phyloP scores from a whole-genome alignment of 805 yeast species.

The Cyberlindnera mississippiensis region DNA sequence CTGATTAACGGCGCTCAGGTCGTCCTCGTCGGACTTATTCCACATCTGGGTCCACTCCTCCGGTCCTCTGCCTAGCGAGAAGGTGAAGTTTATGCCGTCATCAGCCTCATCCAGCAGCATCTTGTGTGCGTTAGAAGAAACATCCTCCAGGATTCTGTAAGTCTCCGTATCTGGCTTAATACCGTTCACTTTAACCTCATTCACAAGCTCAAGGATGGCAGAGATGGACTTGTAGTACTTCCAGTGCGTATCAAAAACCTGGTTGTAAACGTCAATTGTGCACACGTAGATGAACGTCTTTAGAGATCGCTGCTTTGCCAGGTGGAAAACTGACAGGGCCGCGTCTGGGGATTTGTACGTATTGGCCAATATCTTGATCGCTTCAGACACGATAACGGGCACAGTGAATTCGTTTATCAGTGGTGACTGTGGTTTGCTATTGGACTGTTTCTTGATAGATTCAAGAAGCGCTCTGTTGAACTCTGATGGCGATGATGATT shows the following conservation, averaged over 20 bases:
- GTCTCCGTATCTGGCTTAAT: constrained; percentile 35
- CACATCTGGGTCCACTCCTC: constrained; percentile 17
- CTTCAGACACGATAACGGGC: constrained; percentile 10
- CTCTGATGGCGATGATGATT: neutral
- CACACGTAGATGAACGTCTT: constrained; percentile 36
- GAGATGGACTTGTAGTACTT: constrained; percentile 34
- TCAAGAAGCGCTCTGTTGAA: constrained; percentile 3
- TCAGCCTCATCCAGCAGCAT: constrained; percentile 9
- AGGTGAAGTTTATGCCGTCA: constrained; percentile 2
- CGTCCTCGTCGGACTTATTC: constrained; percentile 19
- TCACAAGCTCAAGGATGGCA: constrained; percentile 31
- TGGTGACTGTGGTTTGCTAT: constrained; percentile 7
- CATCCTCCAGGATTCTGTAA: constrained; percentile 11
- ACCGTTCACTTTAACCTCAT: constrained; percentile 40
- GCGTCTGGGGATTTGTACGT: constrained; percentile 14
- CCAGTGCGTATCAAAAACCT: constrained; percentile 36
- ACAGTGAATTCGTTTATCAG: constrained; percentile 17
- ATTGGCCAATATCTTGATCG: constrained; percentile 10
- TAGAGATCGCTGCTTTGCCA: constrained; percentile 28
- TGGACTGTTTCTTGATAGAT: constrained; percentile 1
- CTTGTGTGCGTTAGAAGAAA: constrained; percentile 12
- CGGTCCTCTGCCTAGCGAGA: constrained; percentile 9
- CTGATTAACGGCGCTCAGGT: constrained; percentile 10
- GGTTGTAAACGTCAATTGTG: constrained; percentile 36
- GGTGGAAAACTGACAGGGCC: constrained; percentile 35